phyloP scores from a whole-genome alignment of 805 yeast genomes.

The Sungouiella blattae region DNA sequence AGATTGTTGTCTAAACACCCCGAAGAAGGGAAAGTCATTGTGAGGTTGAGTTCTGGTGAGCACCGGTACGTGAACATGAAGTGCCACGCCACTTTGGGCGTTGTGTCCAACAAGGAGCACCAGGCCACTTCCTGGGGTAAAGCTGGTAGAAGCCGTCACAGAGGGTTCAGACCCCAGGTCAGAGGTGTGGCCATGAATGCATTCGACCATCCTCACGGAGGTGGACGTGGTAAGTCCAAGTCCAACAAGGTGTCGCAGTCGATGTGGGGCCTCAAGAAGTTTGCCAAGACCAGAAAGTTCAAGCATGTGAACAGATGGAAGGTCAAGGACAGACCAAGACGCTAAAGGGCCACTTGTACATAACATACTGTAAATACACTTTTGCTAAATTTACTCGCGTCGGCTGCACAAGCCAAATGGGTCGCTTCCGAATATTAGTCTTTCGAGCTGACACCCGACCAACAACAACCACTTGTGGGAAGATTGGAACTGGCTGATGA shows the following conservation, averaged over 20 bases:
- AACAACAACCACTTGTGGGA: too few species aligned
- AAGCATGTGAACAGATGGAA: conserved; percentile 79
- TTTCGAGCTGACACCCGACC: too few species aligned
- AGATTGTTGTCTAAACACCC: conserved; percentile 78
- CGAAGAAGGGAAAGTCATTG: conserved; percentile 66
- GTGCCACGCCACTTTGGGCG: conserved; percentile 91
- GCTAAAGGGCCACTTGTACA: conserved; percentile 7
- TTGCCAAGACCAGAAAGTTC: conserved; percentile 90
- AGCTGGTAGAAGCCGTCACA: conserved; percentile 91
- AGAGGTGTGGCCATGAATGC: conserved; percentile 99
- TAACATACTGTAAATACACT: conserved; percentile 3
- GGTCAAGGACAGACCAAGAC: conserved; percentile 87
- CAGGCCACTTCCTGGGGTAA: conserved; percentile 88
- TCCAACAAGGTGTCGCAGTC: conserved; percentile 91
- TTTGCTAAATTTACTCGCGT: too few species aligned
- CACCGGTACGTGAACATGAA: conserved; percentile 83
- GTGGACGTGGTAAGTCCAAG: conserved; percentile 99
- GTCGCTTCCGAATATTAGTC: too few species aligned
- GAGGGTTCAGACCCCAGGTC: conserved; percentile 91
- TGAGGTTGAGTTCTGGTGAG: conserved; percentile 87
- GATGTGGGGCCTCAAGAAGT: conserved; percentile 96
- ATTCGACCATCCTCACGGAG: conserved; percentile 97
- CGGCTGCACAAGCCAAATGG: too few species aligned
- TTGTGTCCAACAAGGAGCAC: conserved; percentile 90
- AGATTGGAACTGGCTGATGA: too few species aligned